Evolutionary conservation across 2,329 filamentous ascomycete genomes (phyloP).

Genomic region (Sclerotinia nivalis): DNA sequence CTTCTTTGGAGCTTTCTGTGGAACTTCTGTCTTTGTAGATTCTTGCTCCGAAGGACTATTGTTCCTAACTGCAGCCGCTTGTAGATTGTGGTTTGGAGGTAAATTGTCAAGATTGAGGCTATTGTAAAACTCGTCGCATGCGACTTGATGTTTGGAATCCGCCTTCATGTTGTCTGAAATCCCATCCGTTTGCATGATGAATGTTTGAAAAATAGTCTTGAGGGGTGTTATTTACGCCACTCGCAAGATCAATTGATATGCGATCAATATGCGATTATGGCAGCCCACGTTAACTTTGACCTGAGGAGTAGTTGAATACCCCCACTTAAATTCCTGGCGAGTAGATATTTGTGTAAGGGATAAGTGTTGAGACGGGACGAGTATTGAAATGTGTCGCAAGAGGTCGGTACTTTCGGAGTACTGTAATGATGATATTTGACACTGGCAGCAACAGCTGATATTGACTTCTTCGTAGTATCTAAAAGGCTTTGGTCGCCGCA

Average conservation of each 20-base stretch:
- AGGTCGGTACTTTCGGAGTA: neutral
- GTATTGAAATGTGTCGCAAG: neutral
- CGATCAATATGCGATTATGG: slow-evolving; percentile 1
- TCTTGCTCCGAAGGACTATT: neutral
- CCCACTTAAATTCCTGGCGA: neutral
- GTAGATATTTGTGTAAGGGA: neutral
- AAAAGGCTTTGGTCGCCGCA: neutral
- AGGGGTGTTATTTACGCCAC: slow-evolving; percentile 65
- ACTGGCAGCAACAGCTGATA: neutral
- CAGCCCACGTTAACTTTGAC: neutral
- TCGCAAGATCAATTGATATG: neutral
- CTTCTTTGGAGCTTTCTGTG: slow-evolving; percentile 47
- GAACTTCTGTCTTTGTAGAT: slow-evolving; percentile 15
- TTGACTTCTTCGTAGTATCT: neutral
- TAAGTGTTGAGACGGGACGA: neutral
- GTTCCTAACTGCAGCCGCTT: slow-evolving; percentile 3
- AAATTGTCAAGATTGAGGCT: slow-evolving; percentile 17
- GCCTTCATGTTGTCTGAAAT: slow-evolving; percentile 26
- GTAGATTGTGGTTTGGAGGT: slow-evolving; percentile 22
- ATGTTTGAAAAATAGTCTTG: slow-evolving; percentile 62
- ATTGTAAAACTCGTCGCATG: slow-evolving; percentile 16
- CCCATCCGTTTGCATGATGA: slow-evolving; percentile 57
- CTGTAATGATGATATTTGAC: neutral
- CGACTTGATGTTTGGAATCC: slow-evolving; percentile 3
- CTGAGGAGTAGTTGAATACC: neutral